A percentile compares a stretch with the other conserved stretches of the same genome.
phyloP scores from a whole-genome alignment of 345 rosid genomes.

The Eucalyptus curtisii region DNA sequence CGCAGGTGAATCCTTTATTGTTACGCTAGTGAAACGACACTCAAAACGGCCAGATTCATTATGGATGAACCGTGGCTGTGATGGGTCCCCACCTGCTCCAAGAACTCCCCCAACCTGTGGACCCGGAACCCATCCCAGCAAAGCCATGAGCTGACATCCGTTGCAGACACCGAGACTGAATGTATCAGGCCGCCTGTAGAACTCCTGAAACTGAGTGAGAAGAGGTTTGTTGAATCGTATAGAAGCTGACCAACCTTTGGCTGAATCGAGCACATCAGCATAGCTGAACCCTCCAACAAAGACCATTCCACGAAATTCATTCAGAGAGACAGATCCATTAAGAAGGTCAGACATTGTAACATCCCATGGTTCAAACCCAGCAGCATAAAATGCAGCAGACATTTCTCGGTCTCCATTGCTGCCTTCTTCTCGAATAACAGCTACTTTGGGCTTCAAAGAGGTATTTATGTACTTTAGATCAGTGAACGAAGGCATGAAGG shows the following conservation, averaged over 20 bases:
- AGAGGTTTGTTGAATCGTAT: conserved; percentile 72
- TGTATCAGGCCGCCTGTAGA: conserved; percentile 72
- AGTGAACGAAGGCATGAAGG: conserved; percentile 64
- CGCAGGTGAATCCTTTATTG: conserved; percentile 69
- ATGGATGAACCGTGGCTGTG: conserved; percentile 87
- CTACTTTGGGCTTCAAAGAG: conserved; percentile 73
- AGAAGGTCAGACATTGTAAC: conserved; percentile 88
- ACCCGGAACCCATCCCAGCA: conserved; percentile 93
- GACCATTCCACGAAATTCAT: conserved; percentile 66
- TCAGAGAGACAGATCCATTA: conserved; percentile 40
- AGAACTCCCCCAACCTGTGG: conserved; percentile 80
- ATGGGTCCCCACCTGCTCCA: conserved; percentile 62
- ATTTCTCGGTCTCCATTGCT: conserved; percentile 97
- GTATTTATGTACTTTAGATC: conserved; percentile 42
- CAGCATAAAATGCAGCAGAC: conserved; percentile 81
- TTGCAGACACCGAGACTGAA: conserved; percentile 95
- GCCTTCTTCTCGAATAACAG: conserved; percentile 92
- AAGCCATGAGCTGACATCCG: conserved; percentile 93
- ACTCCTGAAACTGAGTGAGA: conserved; percentile 72
- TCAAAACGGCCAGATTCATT: conserved; percentile 91
- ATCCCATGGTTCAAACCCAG: conserved; percentile 98
- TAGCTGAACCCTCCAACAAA: conserved; percentile 97
- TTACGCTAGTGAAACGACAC: conserved; percentile 79
- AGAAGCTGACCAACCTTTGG: conserved; percentile 99
- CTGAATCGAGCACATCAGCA: conserved; percentile 90